A percentile compares a stretch with the other conserved stretches of the same genome.
Evolutionary conservation across 208 protist species (phyloP).

Genomic region (Crithidia acanthocephali): DNA sequence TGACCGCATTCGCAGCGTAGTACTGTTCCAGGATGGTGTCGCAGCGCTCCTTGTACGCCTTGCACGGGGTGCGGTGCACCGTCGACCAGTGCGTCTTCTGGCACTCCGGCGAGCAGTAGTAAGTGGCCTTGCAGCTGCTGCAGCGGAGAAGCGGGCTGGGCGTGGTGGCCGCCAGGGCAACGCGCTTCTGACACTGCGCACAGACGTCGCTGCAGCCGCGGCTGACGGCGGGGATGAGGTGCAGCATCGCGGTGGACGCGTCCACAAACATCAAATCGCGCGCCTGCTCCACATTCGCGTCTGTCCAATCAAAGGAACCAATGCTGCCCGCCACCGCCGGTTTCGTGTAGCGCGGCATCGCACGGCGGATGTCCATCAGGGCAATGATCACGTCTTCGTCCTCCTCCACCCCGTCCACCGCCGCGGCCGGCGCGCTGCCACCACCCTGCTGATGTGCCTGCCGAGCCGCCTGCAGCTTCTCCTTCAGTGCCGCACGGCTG

Average conservation of each 20-base stretch:
- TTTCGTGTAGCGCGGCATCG: constrained; percentile 41
- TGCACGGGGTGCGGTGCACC: constrained; percentile 62
- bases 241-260: constrained; percentile 71
- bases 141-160: constrained; percentile 56
- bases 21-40: constrained; percentile 57
- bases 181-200: constrained; percentile 49
- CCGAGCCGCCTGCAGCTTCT: constrained; percentile 29
- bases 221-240: constrained; percentile 71
- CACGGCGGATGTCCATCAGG: constrained; percentile 65
- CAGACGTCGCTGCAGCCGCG: constrained; percentile 56
- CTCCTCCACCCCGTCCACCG: constrained; percentile 19
- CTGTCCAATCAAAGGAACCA: constrained; percentile 44
- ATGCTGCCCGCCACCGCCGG: neutral
- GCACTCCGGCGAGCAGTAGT: constrained; percentile 78
- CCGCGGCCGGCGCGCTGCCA: neutral
- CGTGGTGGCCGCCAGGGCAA: constrained; percentile 6
- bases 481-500: constrained; percentile 25
- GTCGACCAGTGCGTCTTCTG: constrained; percentile 69
- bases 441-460: constrained; percentile 15
- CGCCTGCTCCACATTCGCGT: constrained; percentile 52
- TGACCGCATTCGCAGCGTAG: constrained; percentile 44
- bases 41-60: constrained; percentile 56
- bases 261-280: constrained; percentile 86
- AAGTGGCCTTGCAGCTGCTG: constrained; percentile 80
- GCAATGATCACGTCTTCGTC: constrained; percentile 84